phyloP scores from a whole-genome alignment of 192 early-diverging fungal genomes.

The Coemansia sp. region DNA sequence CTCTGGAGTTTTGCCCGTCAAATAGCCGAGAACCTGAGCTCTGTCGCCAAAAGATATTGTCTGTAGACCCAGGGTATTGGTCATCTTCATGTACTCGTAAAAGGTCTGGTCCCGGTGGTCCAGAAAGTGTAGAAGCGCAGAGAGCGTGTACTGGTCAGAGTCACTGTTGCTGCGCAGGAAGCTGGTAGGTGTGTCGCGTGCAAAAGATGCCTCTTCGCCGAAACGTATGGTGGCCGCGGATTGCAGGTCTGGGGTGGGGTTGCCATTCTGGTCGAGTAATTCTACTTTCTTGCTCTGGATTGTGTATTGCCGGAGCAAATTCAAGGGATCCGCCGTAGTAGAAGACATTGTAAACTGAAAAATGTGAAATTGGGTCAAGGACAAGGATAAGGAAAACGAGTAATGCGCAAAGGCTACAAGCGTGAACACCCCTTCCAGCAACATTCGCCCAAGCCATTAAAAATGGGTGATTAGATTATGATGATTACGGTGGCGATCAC shows the following conservation, averaged over 20 bases:
- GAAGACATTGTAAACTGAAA: background rate
- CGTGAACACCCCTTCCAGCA: no score
- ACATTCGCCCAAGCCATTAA: no score
- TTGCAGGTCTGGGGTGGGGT: slow-evolving; percentile 42
- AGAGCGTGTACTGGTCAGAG: slow-evolving; percentile 68
- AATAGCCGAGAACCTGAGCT: slow-evolving; percentile 68
- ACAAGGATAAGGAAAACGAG: background rate
- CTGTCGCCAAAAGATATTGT: slow-evolving; percentile 79
- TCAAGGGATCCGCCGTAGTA: slow-evolving; percentile 51
- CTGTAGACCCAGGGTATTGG: slow-evolving; percentile 60
- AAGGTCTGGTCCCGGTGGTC: slow-evolving; percentile 66
- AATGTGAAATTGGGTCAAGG: background rate
- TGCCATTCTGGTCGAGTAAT: slow-evolving; percentile 52
- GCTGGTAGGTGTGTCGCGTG: slow-evolving; percentile 61
- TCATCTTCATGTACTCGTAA: slow-evolving; percentile 71
- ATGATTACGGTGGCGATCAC: no score
- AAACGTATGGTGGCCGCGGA: slow-evolving; percentile 61
- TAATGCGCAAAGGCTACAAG: no score
- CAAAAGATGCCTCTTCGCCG: slow-evolving; percentile 58
- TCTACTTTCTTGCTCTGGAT: slow-evolving; percentile 59
- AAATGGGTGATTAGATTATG: no score
- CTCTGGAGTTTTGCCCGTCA: slow-evolving; percentile 63
- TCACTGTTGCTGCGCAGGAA: slow-evolving; percentile 60
- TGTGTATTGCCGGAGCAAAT: slow-evolving; percentile 66
- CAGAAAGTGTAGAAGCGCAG: slow-evolving; percentile 73